These are phyloP conservation scores for Litsea cubeba DNA, from an alignment of 164 flowering plant species.

Conservation along the genomic window DNA sequence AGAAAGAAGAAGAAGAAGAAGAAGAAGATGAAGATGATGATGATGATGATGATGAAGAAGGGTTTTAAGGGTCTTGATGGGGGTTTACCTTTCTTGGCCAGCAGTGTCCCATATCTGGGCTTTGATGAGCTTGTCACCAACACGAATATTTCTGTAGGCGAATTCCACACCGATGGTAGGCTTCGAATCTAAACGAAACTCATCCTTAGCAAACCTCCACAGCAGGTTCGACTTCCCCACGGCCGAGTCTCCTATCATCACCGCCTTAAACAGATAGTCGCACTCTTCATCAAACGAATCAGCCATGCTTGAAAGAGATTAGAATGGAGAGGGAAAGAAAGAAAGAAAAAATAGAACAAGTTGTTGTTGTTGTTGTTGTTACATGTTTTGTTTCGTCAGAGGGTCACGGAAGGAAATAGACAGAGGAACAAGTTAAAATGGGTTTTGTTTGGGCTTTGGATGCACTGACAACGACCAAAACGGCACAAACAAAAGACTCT, in stretches of 20 bases:
- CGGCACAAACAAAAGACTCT: neutral
- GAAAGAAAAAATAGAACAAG: neutral
- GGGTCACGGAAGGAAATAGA: neutral
- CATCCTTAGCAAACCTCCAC: slow-evolving; percentile 46
- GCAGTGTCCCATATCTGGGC: slow-evolving; percentile 24
- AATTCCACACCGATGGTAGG: slow-evolving; percentile 81
- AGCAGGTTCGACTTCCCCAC: slow-evolving; percentile 72
- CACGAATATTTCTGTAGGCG: slow-evolving; percentile 49
- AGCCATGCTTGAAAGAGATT: neutral
- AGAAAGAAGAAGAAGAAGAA: no score
- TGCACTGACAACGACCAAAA: neutral
- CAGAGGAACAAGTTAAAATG: neutral
- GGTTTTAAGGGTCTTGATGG: neutral
- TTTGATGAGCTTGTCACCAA: slow-evolving; percentile 22
- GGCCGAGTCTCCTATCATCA: slow-evolving; percentile 61
- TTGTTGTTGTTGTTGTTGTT: neutral
- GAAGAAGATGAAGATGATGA: neutral
- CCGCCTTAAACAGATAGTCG: slow-evolving; percentile 68
- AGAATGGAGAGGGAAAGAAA: neutral
- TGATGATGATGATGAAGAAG: neutral
- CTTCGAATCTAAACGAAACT: slow-evolving; percentile 60
- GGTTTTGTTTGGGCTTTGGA: neutral
- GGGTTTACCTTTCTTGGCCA: slow-evolving; percentile 16
- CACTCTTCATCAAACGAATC: slow-evolving; percentile 46
- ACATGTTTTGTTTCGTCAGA: neutral